These are phyloP conservation scores for Anethum foeniculum DNA, from an alignment of 140 eudicot genomes.

Conservation along the genomic window DNA sequence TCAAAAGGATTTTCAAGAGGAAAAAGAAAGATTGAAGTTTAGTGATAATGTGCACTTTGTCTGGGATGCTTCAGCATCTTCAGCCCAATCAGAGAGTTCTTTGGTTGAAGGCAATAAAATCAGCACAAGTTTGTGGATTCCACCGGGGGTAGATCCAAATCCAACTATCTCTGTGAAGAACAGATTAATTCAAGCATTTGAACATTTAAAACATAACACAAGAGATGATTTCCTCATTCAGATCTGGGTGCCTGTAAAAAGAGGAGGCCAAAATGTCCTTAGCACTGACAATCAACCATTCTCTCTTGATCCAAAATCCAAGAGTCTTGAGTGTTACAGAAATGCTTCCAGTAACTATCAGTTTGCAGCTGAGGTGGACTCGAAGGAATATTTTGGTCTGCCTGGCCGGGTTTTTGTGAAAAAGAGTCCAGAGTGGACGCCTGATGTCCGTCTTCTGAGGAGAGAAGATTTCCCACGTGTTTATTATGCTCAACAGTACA, in stretches of 20 bases:
- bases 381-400: slow-evolving; percentile 46
- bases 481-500: slow-evolving; percentile 30
- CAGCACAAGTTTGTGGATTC: slow-evolving; percentile 29
- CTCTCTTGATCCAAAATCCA: slow-evolving; percentile 34
- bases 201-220: slow-evolving; percentile 37
- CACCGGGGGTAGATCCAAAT: slow-evolving; percentile 19
- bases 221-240: slow-evolving; percentile 68
- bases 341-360: slow-evolving; percentile 40
- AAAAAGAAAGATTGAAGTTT: slow-evolving; percentile 15
- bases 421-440: slow-evolving; percentile 55
- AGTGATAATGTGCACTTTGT: slow-evolving; percentile 2
- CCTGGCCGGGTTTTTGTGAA: slow-evolving; percentile 72
- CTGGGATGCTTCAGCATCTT: slow-evolving; percentile 9
- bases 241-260: slow-evolving; percentile 67
- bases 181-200: slow-evolving; percentile 46
- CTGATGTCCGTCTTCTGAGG: slow-evolving; percentile 46
- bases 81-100: background rate
- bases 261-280: slow-evolving; percentile 47
- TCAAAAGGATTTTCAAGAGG: slow-evolving; percentile 8
- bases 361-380: slow-evolving; percentile 51
- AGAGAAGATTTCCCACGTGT: slow-evolving; percentile 57
- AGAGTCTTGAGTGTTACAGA: slow-evolving; percentile 45
- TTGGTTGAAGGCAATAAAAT: slow-evolving; percentile 18
- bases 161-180: slow-evolving; percentile 26
- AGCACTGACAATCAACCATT: slow-evolving; percentile 53